A percentile compares a stretch with the other conserved stretches of the same genome.
Evolutionary conservation across 768 basidiomycete species (phyloP).

Genomic region (Suillus plorans): DNA sequence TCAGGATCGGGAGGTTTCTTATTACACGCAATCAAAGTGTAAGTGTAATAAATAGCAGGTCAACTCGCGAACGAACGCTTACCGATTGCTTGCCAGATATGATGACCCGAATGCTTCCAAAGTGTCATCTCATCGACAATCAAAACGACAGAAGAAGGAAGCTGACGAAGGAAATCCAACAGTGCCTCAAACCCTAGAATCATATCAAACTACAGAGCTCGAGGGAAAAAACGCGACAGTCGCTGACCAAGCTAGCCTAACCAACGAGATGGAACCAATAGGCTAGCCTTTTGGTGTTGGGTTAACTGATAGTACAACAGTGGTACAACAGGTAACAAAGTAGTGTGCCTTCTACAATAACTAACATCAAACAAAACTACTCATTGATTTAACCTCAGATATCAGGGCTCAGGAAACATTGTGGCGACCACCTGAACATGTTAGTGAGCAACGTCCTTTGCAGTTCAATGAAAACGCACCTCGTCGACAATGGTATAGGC

Average conservation of each 20-base stretch:
- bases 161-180: not conserved
- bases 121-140: conserved; percentile 47
- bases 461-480: conserved; percentile 42
- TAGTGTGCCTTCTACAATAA: not conserved
- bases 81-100: conserved; percentile 41
- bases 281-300: not conserved
- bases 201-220: not conserved
- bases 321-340: not conserved
- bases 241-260: not conserved
- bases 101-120: conserved; percentile 65
- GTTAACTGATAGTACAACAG: not conserved
- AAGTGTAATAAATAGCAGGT: conserved; percentile 18
- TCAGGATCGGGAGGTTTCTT: conserved; percentile 89
- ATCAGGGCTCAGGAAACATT: conserved; percentile 53
- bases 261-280: not conserved
- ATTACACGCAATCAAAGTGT: conserved; percentile 87
- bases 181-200: conserved; percentile 2
- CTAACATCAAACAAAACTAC: not conserved
- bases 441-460: not conserved
- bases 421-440: conserved; percentile 51
- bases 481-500: conserved; percentile 88
- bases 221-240: not conserved
- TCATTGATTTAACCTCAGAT: not conserved
- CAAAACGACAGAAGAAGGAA: conserved; percentile 38
- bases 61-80: conserved; percentile 4